Conservation (phyloP, 1,284 basidiomycete genomes). For the Paramarasmius palmivorus region DNA sequence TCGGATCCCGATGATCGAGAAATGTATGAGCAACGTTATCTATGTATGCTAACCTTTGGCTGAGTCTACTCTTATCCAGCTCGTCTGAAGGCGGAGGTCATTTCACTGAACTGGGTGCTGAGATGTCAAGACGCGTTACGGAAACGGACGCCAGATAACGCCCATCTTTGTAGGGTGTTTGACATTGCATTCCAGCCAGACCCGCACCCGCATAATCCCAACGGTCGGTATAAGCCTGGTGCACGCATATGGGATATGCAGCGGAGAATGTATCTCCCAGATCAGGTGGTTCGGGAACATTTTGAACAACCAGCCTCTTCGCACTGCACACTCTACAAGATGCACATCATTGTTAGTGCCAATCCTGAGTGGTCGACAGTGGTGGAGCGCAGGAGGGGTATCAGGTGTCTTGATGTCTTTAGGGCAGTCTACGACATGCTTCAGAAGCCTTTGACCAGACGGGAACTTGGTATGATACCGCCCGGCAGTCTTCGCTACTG, state of each 20-base stretch:
- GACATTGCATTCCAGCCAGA: constrained; percentile 1
- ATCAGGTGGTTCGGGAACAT: not conserved
- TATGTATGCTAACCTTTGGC: too few species aligned
- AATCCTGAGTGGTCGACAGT: constrained; percentile 1
- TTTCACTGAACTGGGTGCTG: constrained; percentile 5
- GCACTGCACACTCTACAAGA: not conserved
- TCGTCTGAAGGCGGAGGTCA: not conserved
- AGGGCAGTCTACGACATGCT: constrained; percentile 1
- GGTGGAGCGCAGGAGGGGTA: not conserved
- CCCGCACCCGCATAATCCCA: not conserved
- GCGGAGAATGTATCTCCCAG: not conserved
- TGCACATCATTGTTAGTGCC: not conserved
- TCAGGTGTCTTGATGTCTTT: not conserved
- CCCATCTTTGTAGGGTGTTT: not conserved
- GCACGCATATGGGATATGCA: not conserved
- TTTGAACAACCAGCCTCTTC: not conserved
- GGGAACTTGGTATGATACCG: not conserved
- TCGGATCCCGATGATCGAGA: too few species aligned
- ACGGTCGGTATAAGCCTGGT: not conserved
- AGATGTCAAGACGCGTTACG: not conserved
- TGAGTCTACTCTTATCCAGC: not conserved
- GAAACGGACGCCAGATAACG: not conserved
- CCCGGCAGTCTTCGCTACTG: not conserved
- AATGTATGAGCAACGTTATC: too few species aligned
- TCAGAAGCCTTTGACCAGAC: not conserved